Base-by-base conservation (phyloP, 331 rosid species). In the Malus hybrid region DNA sequence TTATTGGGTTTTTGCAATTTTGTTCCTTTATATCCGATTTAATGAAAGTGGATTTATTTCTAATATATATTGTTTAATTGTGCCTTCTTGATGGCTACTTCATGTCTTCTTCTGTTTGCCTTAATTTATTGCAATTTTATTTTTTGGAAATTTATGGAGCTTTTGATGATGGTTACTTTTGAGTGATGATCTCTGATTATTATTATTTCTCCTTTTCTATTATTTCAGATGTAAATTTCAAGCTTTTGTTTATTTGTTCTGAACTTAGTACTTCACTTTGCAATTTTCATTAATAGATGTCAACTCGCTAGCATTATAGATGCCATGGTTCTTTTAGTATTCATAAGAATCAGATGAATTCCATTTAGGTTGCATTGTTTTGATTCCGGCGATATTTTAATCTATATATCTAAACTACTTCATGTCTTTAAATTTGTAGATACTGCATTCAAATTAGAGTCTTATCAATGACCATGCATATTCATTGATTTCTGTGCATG, bases 1-100 rank as follows among this genome's bases (percentile, higher is more conserved):
- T 67, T n/a, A n/a, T 70, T 78, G 56, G 75, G 64, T 65, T 81
- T 65, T 31, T 73, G 76, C 66, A 84, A 66, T 15, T 80, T 63
- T 46, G 12, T 59, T 42, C 22, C 19, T 54, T 36, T 19, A 7
- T 31, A 48, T 80, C 77, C 69, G 44, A 65, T 76, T 79, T 4
- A 27, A 65, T 9, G 20, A 69, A 33, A 24, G 4, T 70, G 54
- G n/a, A 29, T 16, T 55, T 50, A 3, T 42, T 42, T 42, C 12
- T 39, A 39, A 36, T 36, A 7, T 13, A 55, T 39, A 13, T 19
- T 48, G n/a, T n/a, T 18, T 39, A 29, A 10, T n/a, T 60, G 31
- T 44, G 15, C 13, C 36, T 15, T 42, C 12, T 73, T 39, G 68
- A 1, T 16, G 57, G 69, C 9, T 59, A 39, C 57, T 7, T 39